These are phyloP conservation scores for Xylaria sp. DNA, from an alignment of 2,329 filamentous ascomycete species.

Conservation along the genomic window DNA sequence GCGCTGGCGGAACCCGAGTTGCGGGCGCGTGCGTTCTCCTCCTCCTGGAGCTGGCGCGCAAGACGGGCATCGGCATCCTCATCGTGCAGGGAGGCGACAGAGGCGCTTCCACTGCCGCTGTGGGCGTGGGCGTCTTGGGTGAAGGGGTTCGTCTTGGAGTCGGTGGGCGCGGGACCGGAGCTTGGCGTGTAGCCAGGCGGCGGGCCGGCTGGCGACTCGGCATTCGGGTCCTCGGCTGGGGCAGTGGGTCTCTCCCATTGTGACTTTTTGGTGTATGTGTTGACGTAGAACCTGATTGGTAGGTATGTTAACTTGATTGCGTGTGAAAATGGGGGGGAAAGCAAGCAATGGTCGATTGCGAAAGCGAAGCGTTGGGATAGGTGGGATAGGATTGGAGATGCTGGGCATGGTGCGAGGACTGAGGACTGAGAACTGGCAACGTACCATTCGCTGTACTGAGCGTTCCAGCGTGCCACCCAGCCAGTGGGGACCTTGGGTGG, in stretches of 20 bases:
- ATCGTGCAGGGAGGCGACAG: slow-evolving; percentile 27
- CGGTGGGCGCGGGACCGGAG: slow-evolving; percentile 39
- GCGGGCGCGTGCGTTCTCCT: slow-evolving; percentile 62
- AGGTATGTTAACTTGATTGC: slow-evolving; percentile 2
- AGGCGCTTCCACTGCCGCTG: neutral
- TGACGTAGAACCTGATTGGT: slow-evolving; percentile 73
- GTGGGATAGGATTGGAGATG: neutral
- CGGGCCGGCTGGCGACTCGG: slow-evolving; percentile 48
- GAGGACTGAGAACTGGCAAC: neutral
- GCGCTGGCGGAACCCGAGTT: slow-evolving; percentile 22
- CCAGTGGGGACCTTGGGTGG: slow-evolving; percentile 65
- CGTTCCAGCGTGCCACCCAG: slow-evolving; percentile 82
- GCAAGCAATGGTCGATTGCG: neutral
- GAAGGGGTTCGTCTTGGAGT: slow-evolving; percentile 70
- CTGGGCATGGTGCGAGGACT: too few relatives aligned
- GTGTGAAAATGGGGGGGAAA: neutral
- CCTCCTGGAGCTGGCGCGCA: slow-evolving; percentile 73
- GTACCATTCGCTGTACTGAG: slow-evolving; percentile 76
- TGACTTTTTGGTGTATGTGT: slow-evolving; percentile 79
- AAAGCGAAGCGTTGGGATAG: neutral
- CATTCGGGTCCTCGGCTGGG: slow-evolving; percentile 53
- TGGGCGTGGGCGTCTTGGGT: slow-evolving; percentile 28
- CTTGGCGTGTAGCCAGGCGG: slow-evolving; percentile 62
- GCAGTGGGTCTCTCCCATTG: slow-evolving; percentile 82
- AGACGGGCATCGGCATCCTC: slow-evolving; percentile 42